Evolutionary conservation across 306 rosid genomes (phyloP).

Genomic region (Lablab purpureus): DNA sequence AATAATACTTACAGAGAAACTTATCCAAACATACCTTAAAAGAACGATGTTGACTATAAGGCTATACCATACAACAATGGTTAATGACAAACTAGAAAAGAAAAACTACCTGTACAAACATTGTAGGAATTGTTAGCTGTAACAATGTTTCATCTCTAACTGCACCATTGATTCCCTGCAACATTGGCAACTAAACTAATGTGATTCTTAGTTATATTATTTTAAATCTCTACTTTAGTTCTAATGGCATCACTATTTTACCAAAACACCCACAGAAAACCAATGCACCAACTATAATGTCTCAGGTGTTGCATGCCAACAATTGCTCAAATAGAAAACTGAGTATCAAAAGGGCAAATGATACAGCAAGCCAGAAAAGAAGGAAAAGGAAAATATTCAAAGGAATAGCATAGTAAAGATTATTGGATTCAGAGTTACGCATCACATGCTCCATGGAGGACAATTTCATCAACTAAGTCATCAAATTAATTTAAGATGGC

Average conservation of each 20-base stretch:
- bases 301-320: constrained; percentile 7
- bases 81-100: constrained; percentile 18
- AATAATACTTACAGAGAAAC: too few relatives aligned
- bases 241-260: not conserved
- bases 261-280: constrained; percentile 23
- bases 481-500: not conserved
- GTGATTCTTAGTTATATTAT: not conserved
- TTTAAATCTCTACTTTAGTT: not conserved
- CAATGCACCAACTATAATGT: constrained; percentile 11
- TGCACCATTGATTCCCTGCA: constrained; percentile 81
- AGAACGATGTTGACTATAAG: not conserved
- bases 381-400: constrained; percentile 12
- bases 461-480: constrained; percentile 13
- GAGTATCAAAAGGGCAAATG: constrained; percentile 9
- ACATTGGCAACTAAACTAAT: constrained; percentile 38
- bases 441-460: not conserved
- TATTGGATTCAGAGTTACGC: not conserved
- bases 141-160: constrained; percentile 78
- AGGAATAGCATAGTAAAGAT: not conserved
- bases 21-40: not conserved
- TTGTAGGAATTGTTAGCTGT: constrained; percentile 71
- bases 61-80: not conserved
- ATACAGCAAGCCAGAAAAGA: constrained; percentile 1
- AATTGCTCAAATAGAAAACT: constrained; percentile 15
- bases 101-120: constrained; percentile 83